A percentile compares a stretch with the other conserved stretches of the same genome.
phyloP scores from a whole-genome alignment of 164 flowering plant species.

The Litsea cubeba region DNA sequence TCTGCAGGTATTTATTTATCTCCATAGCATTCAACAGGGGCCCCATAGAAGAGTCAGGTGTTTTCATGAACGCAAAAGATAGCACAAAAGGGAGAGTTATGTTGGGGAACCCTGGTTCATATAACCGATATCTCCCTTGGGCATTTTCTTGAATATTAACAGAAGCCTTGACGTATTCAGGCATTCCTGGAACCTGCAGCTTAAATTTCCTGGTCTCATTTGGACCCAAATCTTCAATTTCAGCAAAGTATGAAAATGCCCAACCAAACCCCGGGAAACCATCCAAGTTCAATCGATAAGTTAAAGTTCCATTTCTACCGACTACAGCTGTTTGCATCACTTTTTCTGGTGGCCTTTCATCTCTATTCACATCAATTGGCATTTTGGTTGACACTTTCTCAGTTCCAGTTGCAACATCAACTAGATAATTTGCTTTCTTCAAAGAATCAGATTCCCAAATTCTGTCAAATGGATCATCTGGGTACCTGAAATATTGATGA shows the following conservation, averaged over 20 bases:
- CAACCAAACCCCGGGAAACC: slow-evolving; percentile 96
- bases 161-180: slow-evolving; percentile 63
- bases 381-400: slow-evolving; percentile 58
- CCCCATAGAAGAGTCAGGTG: slow-evolving; percentile 79
- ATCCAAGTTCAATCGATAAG: slow-evolving; percentile 86
- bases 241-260: slow-evolving; percentile 91
- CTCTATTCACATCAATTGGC: slow-evolving; percentile 51
- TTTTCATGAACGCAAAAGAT: slow-evolving; percentile 61
- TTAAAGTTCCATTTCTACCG: slow-evolving; percentile 73
- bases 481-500: slow-evolving; percentile 56
- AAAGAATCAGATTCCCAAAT: slow-evolving; percentile 88
- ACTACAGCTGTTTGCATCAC: slow-evolving; percentile 99
- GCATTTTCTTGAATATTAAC: slow-evolving; percentile 96
- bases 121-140: slow-evolving; percentile 72
- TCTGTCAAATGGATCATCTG: slow-evolving; percentile 97
- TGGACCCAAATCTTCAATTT: slow-evolving; percentile 79
- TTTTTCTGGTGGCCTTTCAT: slow-evolving; percentile 80
- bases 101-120: slow-evolving; percentile 86
- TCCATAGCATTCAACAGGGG: slow-evolving; percentile 96
- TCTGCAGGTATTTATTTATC: slow-evolving; percentile 76
- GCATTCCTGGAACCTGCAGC: slow-evolving; percentile 60
- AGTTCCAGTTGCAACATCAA: slow-evolving; percentile 93
- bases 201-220: slow-evolving; percentile 69
- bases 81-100: slow-evolving; percentile 79
- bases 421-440: slow-evolving; percentile 87